Evolutionary conservation across 2,329 filamentous ascomycete species (phyloP).

Genomic region (Talaromyces pinophilus): DNA sequence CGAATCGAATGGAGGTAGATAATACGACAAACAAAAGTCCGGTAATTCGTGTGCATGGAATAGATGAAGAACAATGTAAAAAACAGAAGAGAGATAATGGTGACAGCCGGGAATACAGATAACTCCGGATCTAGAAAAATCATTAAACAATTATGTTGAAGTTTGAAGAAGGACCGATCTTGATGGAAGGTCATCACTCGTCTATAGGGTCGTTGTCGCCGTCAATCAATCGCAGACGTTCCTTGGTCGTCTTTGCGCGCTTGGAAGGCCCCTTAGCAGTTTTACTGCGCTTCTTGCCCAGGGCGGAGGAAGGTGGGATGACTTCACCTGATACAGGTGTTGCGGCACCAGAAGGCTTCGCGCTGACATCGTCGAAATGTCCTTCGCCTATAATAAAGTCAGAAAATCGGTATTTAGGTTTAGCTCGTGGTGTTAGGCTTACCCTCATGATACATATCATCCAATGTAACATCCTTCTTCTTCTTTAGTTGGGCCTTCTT

Average conservation of each 20-base stretch:
- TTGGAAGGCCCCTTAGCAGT: conserved; percentile 58
- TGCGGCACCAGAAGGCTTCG: conserved; percentile 80
- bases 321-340: conserved; percentile 68
- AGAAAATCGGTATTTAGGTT: conserved; percentile 3
- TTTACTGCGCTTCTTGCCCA: conserved; percentile 56
- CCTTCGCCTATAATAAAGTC: conserved; percentile 72
- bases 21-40: neutral
- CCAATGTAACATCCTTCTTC: conserved; percentile 66
- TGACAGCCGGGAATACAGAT: neutral
- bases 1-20: neutral
- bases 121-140: conserved; percentile 11
- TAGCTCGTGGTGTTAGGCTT: conserved; percentile 44
- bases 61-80: neutral
- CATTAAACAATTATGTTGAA: neutral
- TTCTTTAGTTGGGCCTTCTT: conserved; percentile 63
- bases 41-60: neutral
- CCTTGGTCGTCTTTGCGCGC: conserved; percentile 62
- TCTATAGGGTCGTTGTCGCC: conserved; percentile 42
- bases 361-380: conserved; percentile 83
- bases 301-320: conserved; percentile 39
- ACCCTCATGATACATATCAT: conserved; percentile 99
- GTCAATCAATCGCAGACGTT: conserved; percentile 49
- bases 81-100: neutral
- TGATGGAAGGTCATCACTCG: conserved; percentile 21
- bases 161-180: neutral